Evolutionary conservation across 108 stramenopile species (phyloP).

Genomic region (Cyclotella kingstonii): DNA sequence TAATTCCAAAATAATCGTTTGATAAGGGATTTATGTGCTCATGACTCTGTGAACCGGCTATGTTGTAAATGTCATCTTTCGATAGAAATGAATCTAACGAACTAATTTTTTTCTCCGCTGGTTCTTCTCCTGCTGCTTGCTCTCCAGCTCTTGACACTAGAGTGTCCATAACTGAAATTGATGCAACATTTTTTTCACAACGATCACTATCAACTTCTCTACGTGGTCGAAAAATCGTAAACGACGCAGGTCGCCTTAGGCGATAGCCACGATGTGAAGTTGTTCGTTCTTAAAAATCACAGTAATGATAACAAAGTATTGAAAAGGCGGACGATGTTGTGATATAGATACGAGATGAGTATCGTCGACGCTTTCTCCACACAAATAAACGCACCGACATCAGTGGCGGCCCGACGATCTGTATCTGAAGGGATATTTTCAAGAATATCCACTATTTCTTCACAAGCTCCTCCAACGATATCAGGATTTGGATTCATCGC

Average conservation of each 20-base stretch:
- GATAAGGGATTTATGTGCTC: constrained; percentile 39
- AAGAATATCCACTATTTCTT: constrained; percentile 35
- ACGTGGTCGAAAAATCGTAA: constrained; percentile 22
- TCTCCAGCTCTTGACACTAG: not conserved
- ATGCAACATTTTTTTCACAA: not conserved
- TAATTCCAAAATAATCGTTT: constrained; percentile 41
- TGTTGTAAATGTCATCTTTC: constrained; percentile 31
- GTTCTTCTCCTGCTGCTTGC: constrained; percentile 13
- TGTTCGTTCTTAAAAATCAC: not conserved
- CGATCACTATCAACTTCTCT: not conserved
- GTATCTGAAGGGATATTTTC: constrained; percentile 40
- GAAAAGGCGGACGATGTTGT: no score
- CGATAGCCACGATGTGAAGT: constrained; percentile 4
- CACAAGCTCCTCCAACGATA: constrained; percentile 22
- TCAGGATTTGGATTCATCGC: constrained; percentile 34
- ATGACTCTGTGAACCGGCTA: constrained; percentile 10
- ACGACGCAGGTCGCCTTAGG: constrained; percentile 26
- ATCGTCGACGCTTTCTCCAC: not conserved
- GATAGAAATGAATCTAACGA: constrained; percentile 8
- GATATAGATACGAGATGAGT: not conserved
- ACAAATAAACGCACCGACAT: constrained; percentile 1
- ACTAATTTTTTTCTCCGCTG: constrained; percentile 15
- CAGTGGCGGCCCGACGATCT: constrained; percentile 21
- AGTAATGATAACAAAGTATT: not conserved
- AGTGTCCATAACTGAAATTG: no score